Percentiles rank a stretch among this genome's conserved stretches.
These are phyloP conservation scores for Tetracladium maxilliforme DNA, from an alignment of 2,329 filamentous ascomycete genomes.

Conservation along the genomic window DNA sequence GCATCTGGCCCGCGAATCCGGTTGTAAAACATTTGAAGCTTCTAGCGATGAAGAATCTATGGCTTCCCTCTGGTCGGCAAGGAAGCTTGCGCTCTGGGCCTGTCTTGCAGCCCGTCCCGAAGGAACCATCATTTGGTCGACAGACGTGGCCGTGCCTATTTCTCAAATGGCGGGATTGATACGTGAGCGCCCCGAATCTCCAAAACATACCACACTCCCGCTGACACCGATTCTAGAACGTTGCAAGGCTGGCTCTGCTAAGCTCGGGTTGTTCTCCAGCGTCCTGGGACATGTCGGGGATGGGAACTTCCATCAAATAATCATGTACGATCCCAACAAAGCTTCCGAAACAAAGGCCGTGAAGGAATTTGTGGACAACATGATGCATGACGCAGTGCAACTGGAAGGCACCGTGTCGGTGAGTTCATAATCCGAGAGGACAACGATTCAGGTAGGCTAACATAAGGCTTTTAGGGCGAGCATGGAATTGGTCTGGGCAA, in stretches of 20 bases:
- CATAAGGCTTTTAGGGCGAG: constrained; percentile 30
- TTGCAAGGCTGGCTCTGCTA: constrained; percentile 49
- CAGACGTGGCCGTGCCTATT: constrained; percentile 68
- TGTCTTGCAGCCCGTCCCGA: constrained; percentile 49
- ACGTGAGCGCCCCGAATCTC: background rate
- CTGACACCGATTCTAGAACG: constrained; percentile 26
- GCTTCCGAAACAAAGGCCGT: constrained; percentile 37
- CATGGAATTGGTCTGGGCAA: constrained; percentile 60
- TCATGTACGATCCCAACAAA: constrained; percentile 28
- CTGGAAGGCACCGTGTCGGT: constrained; percentile 58
- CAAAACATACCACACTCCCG: background rate
- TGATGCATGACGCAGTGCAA: constrained; percentile 56
- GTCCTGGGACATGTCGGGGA: constrained; percentile 66
- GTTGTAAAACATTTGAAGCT: constrained; percentile 50
- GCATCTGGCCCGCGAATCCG: constrained; percentile 36
- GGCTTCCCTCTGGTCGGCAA: constrained; percentile 57
- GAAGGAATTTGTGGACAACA: constrained; percentile 46
- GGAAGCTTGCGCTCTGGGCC: constrained; percentile 63
- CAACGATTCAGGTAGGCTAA: no score
- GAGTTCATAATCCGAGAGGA: no score
- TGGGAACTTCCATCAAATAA: constrained; percentile 55
- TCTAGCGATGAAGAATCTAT: constrained; percentile 49
- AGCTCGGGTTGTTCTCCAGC: constrained; percentile 45
- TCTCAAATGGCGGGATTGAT: constrained; percentile 59
- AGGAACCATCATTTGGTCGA: constrained; percentile 58